phyloP scores from a whole-genome alignment of 2,329 filamentous ascomycete species.

The Aspergillus carbonarius region DNA sequence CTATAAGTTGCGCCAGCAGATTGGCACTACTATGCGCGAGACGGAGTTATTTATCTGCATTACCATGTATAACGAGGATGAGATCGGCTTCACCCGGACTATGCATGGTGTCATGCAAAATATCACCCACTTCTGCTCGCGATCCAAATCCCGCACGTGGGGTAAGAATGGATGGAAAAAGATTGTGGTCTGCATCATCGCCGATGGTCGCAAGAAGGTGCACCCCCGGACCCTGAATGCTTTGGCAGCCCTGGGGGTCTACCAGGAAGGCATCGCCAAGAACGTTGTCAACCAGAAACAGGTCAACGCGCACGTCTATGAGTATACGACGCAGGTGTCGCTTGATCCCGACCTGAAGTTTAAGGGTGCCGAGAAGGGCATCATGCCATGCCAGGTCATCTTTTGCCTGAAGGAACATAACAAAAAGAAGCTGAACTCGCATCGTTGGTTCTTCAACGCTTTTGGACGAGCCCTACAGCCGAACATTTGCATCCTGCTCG shows the following conservation, averaged over 20 bases:
- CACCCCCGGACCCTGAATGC: slow-evolving; percentile 92
- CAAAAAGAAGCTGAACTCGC: slow-evolving; percentile 94
- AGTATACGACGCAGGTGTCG: slow-evolving; percentile 97
- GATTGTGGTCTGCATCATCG: slow-evolving; percentile 96
- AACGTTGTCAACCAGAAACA: slow-evolving; percentile 96
- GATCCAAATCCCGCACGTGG: slow-evolving; percentile 91
- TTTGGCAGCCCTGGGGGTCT: slow-evolving; percentile 93
- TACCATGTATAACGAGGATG: slow-evolving; percentile 99
- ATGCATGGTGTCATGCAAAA: slow-evolving; percentile 99
- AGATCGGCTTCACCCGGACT: slow-evolving; percentile 91
- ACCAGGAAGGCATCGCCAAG: slow-evolving; percentile 97
- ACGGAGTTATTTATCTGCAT: slow-evolving; percentile 96
- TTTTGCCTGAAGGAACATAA: slow-evolving; percentile 99
- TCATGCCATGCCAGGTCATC: slow-evolving; percentile 96
- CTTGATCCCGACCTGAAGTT: slow-evolving; percentile 95
- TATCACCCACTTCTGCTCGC: slow-evolving; percentile 91
- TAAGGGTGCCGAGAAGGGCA: slow-evolving; percentile 98
- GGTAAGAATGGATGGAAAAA: slow-evolving; percentile 98
- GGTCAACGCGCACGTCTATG: slow-evolving; percentile 95
- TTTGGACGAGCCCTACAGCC: slow-evolving; percentile 90
- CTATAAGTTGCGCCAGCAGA: slow-evolving; percentile 90
- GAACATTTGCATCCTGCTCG: slow-evolving; percentile 93
- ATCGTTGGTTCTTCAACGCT: slow-evolving; percentile 99
- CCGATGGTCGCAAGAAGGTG: slow-evolving; percentile 89
- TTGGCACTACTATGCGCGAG: slow-evolving; percentile 78